Evolutionary conservation across 257 asterid genomes (phyloP), one percentile per base, ranked within the genome.

Genomic region (Gentiana dahurica): DNA sequence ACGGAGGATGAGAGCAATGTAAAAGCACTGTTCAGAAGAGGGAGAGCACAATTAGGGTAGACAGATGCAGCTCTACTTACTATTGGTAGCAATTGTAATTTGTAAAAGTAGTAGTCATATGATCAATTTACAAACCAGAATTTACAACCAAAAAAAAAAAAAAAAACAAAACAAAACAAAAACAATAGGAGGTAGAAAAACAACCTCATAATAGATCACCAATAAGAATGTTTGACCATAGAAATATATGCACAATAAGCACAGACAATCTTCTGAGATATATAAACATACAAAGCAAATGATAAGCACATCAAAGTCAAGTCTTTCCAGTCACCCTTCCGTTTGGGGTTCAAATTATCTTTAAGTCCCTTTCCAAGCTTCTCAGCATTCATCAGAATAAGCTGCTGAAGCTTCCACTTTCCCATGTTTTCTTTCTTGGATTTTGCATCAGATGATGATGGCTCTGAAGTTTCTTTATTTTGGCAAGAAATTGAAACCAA

Each of bases 281-380:
- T 84, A 37, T 91, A 91, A 6, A 91, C 72, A 73, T 91, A 91
- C 2, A 91, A 81, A 74, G 94, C 96, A 79, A 91, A 91, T 13
- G 98, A 87, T 10, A 91, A 75, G 45, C 98, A 73, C 89, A 87
- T 87, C 34, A 85, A 73, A 1, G 87, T 68, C 64, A 91, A 36
- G 47, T 91, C 98, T 48, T 87, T 91, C 98, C 95, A 84, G 43
- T 91, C 98, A 45, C 98, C 98, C 68, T 91, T 87, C 61, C 64
- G 68, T 66, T 84, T 75, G 10, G 98, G 96, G 50, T 95, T 82
- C 81, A 83, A 63, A 65, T 64, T 76, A 6, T 87, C 89, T 58
- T 65, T 75, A 50, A 87, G 9, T 12, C 70, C 81, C 46, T 72
- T 74, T 8, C 91, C 94, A 15, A 80, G 12, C 66, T 80, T 78